These are phyloP conservation scores for Furcasterigmium sp. DNA, from an alignment of 2,329 filamentous ascomycete species.

Conservation along the genomic window DNA sequence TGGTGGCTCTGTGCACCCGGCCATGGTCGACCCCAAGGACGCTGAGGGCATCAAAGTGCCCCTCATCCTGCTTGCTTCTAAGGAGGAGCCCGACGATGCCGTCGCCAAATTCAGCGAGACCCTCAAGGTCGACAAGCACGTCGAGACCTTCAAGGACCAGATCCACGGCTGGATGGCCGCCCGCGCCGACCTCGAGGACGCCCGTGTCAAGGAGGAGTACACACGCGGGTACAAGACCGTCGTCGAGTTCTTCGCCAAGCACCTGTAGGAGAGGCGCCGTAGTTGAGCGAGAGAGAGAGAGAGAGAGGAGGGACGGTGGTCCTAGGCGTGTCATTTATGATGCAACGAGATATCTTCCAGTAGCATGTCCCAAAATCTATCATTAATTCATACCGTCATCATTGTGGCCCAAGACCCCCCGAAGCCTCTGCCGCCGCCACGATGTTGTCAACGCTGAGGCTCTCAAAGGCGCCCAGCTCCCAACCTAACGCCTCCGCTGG, in stretches of 20 bases:
- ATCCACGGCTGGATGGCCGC: conserved; percentile 73
- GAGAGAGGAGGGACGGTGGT: neutral
- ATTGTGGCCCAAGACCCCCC: too few relatives aligned
- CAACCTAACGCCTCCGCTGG: conserved; percentile 32
- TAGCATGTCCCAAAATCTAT: too few relatives aligned
- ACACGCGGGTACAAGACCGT: conserved; percentile 56
- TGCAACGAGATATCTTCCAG: too few relatives aligned
- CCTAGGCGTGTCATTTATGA: neutral
- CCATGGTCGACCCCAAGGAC: conserved; percentile 60
- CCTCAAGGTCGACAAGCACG: conserved; percentile 49
- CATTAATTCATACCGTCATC: too few relatives aligned
- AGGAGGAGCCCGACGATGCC: conserved; percentile 53
- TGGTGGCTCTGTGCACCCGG: conserved; percentile 50
- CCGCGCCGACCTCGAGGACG: conserved; percentile 51
- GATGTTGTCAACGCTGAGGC: conserved; percentile 38
- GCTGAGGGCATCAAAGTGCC: conserved; percentile 56
- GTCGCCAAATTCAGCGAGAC: conserved; percentile 52
- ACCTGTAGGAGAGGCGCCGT: too few relatives aligned
- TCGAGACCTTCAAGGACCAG: conserved; percentile 63
- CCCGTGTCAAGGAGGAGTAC: conserved; percentile 56
- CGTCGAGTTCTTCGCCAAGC: conserved; percentile 51
- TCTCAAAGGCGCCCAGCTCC: conserved; percentile 33
- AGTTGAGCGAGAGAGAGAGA: conserved; percentile 1
- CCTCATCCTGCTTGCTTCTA: conserved; percentile 57
- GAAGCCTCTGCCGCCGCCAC: conserved; percentile 34